These are phyloP conservation scores for Mollisiaceae sp. DNA, from an alignment of 2,329 filamentous ascomycete genomes.

Conservation along the genomic window DNA sequence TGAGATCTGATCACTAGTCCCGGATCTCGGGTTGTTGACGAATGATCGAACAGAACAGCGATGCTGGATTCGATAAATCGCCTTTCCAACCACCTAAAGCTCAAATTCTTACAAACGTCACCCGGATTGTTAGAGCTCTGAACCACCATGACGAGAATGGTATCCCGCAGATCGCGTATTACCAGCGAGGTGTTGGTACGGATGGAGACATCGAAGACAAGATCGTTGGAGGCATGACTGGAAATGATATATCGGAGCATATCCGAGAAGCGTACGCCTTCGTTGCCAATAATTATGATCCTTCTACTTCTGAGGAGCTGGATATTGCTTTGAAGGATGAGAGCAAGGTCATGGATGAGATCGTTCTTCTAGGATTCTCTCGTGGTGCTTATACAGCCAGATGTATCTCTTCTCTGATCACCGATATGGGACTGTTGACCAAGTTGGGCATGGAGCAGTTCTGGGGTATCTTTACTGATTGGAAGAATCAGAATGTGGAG, in stretches of 20 bases:
- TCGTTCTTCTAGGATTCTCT: conserved; percentile 47
- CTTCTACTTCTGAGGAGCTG: conserved; percentile 31
- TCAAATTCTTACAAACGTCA: conserved; percentile 59
- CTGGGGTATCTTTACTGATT: conserved; percentile 49
- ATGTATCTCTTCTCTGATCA: conserved; percentile 44
- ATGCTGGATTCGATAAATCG: conserved; percentile 27
- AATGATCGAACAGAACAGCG: conserved; percentile 26
- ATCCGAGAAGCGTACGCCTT: conserved; percentile 55
- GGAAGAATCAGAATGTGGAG: conserved; percentile 36
- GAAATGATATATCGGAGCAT: conserved; percentile 57
- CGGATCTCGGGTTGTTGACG: neutral
- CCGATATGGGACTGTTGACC: conserved; percentile 48
- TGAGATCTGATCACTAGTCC: neutral
- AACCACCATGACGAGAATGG: conserved; percentile 55
- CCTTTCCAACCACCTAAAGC: conserved; percentile 20
- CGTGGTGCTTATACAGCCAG: conserved; percentile 48
- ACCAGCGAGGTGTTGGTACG: conserved; percentile 64
- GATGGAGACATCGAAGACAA: conserved; percentile 53
- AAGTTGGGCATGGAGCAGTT: conserved; percentile 49
- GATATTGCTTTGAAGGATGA: conserved; percentile 20
- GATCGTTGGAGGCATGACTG: conserved; percentile 58
- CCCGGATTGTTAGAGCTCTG: conserved; percentile 61
- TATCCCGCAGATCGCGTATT: conserved; percentile 61
- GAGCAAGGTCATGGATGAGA: conserved; percentile 40
- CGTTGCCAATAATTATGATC: conserved; percentile 50